Percentiles rank a stretch among this genome's conserved stretches.
Conservation (phyloP, 2,329 filamentous ascomycete species). For the Clarireedia monteithiana region DNA sequence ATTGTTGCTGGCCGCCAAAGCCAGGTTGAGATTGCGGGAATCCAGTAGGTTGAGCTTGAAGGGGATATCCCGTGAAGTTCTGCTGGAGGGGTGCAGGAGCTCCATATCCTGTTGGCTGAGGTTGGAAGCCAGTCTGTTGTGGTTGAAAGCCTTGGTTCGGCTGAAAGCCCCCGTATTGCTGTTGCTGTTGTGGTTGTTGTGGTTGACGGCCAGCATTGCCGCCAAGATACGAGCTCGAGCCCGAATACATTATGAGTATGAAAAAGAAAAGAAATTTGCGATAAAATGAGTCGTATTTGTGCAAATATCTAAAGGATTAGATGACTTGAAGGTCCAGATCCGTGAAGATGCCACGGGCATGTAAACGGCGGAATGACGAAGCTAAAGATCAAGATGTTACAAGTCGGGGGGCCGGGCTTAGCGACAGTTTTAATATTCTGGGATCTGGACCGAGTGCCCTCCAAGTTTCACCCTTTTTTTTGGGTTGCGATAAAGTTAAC, state of each 20-base stretch:
- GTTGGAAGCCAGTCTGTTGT: conserved; percentile 20
- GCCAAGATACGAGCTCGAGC: conserved; percentile 78
- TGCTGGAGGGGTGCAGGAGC: conserved; percentile 28
- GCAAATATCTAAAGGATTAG: conserved; percentile 7
- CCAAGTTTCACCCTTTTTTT: conserved; percentile 1
- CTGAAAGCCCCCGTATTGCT: conserved; percentile 7
- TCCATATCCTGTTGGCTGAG: conserved; percentile 25
- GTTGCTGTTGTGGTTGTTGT: conserved; percentile 33
- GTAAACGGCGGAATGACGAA: conserved; percentile 13
- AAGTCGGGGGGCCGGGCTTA: conserved; percentile 11
- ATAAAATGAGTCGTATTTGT: conserved; percentile 7
- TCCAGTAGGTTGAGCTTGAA: conserved; percentile 38
- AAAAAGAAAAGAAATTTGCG: conserved; percentile 12
- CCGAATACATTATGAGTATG: conserved; percentile 68
- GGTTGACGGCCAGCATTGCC: conserved; percentile 59
- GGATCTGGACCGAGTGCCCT: too few relatives aligned
- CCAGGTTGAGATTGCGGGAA: conserved; percentile 50
- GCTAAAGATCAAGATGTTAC: conserved; percentile 8
- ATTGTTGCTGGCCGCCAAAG: conserved; percentile 40
- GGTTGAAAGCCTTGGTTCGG: conserved; percentile 9
- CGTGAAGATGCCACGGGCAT: conserved; percentile 4
- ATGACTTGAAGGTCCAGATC: conserved; percentile 4
- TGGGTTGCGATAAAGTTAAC: not conserved
- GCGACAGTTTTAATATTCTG: conserved; percentile 2
- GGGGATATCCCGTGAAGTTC: conserved; percentile 26